Conservation (phyloP, 768 basidiomycete species). For the Pisolithus microcarpus region DNA sequence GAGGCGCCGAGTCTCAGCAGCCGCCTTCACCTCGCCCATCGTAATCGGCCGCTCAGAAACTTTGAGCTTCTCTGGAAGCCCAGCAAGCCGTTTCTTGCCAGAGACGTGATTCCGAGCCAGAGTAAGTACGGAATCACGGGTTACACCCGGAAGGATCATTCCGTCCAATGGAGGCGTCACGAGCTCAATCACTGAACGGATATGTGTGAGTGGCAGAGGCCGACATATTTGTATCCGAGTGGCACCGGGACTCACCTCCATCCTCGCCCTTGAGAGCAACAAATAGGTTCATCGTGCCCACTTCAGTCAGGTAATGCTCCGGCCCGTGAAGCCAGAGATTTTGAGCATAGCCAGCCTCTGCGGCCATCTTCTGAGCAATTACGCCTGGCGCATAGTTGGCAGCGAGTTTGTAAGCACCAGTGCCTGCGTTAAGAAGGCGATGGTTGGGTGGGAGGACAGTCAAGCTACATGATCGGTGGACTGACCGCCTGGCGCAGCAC, state of each 20-base stretch:
- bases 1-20: slow-evolving; percentile 33
- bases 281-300: slow-evolving; percentile 93
- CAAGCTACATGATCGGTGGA: neutral
- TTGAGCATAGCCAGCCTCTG: slow-evolving; percentile 71
- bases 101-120: slow-evolving; percentile 52
- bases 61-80: slow-evolving; percentile 48
- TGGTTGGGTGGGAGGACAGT: slow-evolving; percentile 5
- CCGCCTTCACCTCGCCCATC: slow-evolving; percentile 66
- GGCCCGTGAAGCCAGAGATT: slow-evolving; percentile 85
- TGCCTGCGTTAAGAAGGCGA: slow-evolving; percentile 37
- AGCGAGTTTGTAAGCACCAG: slow-evolving; percentile 82
- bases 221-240: too few species aligned
- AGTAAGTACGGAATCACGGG: slow-evolving; percentile 44
- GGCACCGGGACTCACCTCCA: slow-evolving; percentile 40
- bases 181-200: slow-evolving; percentile 41
- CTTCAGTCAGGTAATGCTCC: slow-evolving; percentile 48
- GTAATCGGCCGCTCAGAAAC: slow-evolving; percentile 66
- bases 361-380: slow-evolving; percentile 75
- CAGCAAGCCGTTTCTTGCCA: slow-evolving; percentile 37
- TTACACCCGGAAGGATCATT: slow-evolving; percentile 64
- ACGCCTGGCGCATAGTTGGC: slow-evolving; percentile 87
- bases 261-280: slow-evolving; percentile 67
- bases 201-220: too few species aligned
- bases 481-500: slow-evolving; percentile 78
- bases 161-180: slow-evolving; percentile 62